Evolutionary conservation across 208 protist genomes (phyloP), one percentile per base, ranked within the genome.

Genomic region (Acanthamoeba sp.): DNA sequence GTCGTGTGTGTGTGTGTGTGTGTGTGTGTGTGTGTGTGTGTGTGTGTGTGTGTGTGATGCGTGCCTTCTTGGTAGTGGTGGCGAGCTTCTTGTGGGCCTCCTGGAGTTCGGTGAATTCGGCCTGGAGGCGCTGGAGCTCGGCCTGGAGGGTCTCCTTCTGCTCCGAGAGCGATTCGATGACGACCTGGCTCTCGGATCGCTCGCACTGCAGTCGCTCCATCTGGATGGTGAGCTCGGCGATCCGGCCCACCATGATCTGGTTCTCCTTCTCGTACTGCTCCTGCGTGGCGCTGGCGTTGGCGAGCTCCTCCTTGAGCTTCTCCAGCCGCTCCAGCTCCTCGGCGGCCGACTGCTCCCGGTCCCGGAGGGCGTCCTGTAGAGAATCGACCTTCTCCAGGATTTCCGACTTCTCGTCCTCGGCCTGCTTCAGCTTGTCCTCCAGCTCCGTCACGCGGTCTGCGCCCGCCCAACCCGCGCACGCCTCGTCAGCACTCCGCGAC

Each of bases 231-330:
- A 91, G 29, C 50, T 91, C 85, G 36, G 85, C 85, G 57, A 91
- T 62, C 50, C 69, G 66, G 57, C 85, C 85, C 52, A 91, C 85
- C 85, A 91, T 91, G 16, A 91, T 69, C n/a, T 69, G 85, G 57
- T 91, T 91, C 57, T 91, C 85, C 50, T 69, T 64, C 38, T 91
- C 85, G 36, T 71, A 91, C 38, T 91, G 52, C 57, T 91, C 85
- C 40, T 91, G 85, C 24, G 85, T 71, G 6, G 85, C 85, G 32
- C 12, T 45, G 24, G 85, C 85, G 29, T 71, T 62, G 45, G 45
- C 59, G 10, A 91, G 85, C 38, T 91, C 85, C 24, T 91, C 85
- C 59, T 91, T 91, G n/a, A 91, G 57, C 32, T 64, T 69, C 85
- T 91, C 57, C 32, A 71, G 32, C 10, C 40, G 29, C 38, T 91